These are phyloP conservation scores for Sparassis latifolia DNA, from an alignment of 1,284 basidiomycete species.

Conservation along the genomic window DNA sequence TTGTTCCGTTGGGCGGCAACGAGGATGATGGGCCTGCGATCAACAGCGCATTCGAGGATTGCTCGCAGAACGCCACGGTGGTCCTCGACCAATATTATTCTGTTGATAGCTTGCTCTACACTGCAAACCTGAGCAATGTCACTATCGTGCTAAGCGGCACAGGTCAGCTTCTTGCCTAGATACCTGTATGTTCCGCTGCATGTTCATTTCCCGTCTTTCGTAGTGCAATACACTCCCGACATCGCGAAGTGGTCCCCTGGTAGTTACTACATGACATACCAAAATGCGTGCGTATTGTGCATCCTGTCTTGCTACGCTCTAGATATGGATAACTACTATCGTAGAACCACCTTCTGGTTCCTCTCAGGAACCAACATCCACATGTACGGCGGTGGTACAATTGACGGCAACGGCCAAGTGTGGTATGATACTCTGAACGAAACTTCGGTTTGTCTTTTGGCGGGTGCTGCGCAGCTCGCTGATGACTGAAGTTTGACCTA, in stretches of 20 bases:
- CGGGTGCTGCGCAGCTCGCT: background rate
- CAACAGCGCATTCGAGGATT: slow-evolving; percentile 26
- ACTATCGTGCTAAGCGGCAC: slow-evolving; percentile 34
- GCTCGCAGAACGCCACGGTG: slow-evolving; percentile 24
- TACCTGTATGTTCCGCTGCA: background rate
- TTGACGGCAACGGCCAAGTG: slow-evolving; percentile 34
- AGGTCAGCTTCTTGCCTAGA: slow-evolving; percentile 9
- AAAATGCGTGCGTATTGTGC: slow-evolving; percentile 28
- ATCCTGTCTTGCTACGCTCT: slow-evolving; percentile 7
- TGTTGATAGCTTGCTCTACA: slow-evolving; percentile 36
- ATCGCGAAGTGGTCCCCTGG: slow-evolving; percentile 41
- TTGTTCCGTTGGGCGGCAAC: slow-evolving; percentile 28
- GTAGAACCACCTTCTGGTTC: slow-evolving; percentile 39
- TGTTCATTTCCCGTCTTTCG: background rate
- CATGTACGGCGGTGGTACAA: slow-evolving; percentile 35
- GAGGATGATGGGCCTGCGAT: slow-evolving; percentile 32
- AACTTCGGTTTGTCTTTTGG: slow-evolving; percentile 15
- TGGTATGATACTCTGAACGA: slow-evolving; percentile 31
- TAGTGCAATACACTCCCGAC: slow-evolving; percentile 35
- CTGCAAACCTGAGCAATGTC: slow-evolving; percentile 31
- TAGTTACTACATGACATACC: slow-evolving; percentile 34
- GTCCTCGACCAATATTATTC: slow-evolving; percentile 31
- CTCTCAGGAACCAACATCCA: slow-evolving; percentile 37
- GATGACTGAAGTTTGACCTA: slow-evolving; percentile 2
- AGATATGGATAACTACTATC: background rate